Evolutionary conservation across 768 basidiomycete genomes (phyloP), one percentile per base, ranked within the genome.

Genomic region (Tylopilus rubrobrunneus): DNA sequence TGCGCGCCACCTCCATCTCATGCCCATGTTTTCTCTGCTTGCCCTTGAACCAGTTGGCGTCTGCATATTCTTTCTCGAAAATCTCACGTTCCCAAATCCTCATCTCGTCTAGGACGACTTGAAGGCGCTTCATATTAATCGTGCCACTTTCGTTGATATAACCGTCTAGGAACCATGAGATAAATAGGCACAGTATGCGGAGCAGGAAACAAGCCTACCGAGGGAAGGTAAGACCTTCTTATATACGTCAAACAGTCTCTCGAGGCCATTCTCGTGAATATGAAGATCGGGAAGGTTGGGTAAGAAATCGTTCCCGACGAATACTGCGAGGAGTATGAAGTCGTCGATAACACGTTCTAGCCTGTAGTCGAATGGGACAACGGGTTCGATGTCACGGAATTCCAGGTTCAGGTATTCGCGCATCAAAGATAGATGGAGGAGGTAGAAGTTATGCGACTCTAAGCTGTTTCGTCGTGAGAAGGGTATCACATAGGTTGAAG

Each of bases 351-450:
- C 78, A 34, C 91, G 85, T 68, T 99, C 97, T 57, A 98, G 81
- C 66, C 78, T 88, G 71, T 98, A 98, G 29, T 76, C 73, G 76
- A 98, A 98, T 0, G 85, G 78, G 5, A 94, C 73, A 19, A 75
- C 62, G 2, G 79, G 76, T 53, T 80, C 79, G 48, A 94, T 83
- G 60, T 84, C 80, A 62, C 75, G 81, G 71, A 99, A 99, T 70
- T 99, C 97, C 57, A 97, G 81, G 71, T 99, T 89, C 60, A 99
- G 85, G 67, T 99, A 99, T 72, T 99, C 97, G 63, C 97, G 86
- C 79, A 99, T 82, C 40, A 99, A 77, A 4, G 88, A 96, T 25
- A 99, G 78, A 71, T 99, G 97, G 49, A 99, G 76, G 17, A 99
- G 79, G 73, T 93, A 98, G 74, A 99, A 99, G 68, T 85, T 98